Percentiles rank a stretch among this genome's conserved stretches.
These are phyloP conservation scores for Rosa hybrid DNA, from an alignment of 331 rosid species.

Conservation along the genomic window DNA sequence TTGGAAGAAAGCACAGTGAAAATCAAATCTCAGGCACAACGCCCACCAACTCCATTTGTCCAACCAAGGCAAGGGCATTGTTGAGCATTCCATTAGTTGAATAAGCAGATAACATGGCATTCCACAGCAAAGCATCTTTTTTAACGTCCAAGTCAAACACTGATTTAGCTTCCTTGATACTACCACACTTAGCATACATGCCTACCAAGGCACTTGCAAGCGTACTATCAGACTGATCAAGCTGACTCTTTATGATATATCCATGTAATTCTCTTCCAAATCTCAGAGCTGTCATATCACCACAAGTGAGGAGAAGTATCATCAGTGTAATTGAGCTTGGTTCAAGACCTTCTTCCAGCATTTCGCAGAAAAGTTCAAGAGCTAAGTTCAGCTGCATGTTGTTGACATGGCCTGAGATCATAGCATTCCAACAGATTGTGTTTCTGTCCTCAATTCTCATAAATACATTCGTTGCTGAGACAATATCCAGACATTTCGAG, in stretches of 20 bases:
- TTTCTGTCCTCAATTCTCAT: constrained; percentile 31
- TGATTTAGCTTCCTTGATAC: constrained; percentile 33
- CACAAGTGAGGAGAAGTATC: constrained; percentile 40
- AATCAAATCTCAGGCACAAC: neutral
- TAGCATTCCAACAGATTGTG: constrained; percentile 48
- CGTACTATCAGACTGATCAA: constrained; percentile 17
- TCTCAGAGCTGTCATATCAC: constrained; percentile 27
- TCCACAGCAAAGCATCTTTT: constrained; percentile 29
- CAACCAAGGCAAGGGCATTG: constrained; percentile 19
- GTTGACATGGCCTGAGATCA: constrained; percentile 41
- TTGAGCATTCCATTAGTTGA: constrained; percentile 23
- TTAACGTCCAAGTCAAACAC: constrained; percentile 24
- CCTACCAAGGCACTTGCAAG: constrained; percentile 33
- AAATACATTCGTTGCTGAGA: constrained; percentile 35
- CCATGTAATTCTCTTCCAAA: constrained; percentile 46
- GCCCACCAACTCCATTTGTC: constrained; percentile 6
- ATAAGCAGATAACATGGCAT: constrained; percentile 23
- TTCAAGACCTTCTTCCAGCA: constrained; percentile 40
- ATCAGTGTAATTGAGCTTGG: constrained; percentile 42
- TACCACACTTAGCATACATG: constrained; percentile 38
- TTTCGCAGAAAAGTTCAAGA: constrained; percentile 35
- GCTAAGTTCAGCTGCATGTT: constrained; percentile 35
- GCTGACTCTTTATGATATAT: constrained; percentile 30
- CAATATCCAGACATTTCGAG: constrained; percentile 34
- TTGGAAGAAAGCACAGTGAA: constrained; percentile 2